phyloP scores from a whole-genome alignment of 495 filamentous ascomycete species.

The Mycothermus thermophilus region DNA sequence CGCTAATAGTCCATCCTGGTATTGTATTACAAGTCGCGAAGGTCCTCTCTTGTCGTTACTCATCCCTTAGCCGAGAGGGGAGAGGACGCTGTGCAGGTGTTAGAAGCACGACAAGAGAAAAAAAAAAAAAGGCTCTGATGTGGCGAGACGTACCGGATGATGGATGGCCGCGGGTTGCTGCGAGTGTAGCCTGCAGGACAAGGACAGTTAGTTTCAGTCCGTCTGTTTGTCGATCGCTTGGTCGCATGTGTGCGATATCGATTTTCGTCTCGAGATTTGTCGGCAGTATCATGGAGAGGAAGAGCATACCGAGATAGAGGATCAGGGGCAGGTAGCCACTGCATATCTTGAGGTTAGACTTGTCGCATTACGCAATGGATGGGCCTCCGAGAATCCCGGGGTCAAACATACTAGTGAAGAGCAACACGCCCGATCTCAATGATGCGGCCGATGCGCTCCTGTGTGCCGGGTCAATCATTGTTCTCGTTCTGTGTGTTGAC shows the following conservation, averaged over 20 bases:
- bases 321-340: slow-evolving; percentile 96
- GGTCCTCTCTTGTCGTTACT: neutral
- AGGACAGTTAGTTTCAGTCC: too few relatives aligned
- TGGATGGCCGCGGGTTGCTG: slow-evolving; percentile 79
- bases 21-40: slow-evolving; percentile 7
- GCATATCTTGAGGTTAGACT: neutral
- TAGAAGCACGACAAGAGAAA: too few relatives aligned
- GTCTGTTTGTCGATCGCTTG: too few relatives aligned
- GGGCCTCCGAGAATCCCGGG: slow-evolving; percentile 6
- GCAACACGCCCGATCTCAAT: slow-evolving; percentile 88
- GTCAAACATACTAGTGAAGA: slow-evolving; percentile 74
- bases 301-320: slow-evolving; percentile 75
- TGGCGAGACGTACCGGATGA: slow-evolving; percentile 75
- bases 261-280: too few relatives aligned
- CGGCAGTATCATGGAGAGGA: too few relatives aligned
- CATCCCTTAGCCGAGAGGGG: slow-evolving; percentile 45
- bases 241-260: too few relatives aligned
- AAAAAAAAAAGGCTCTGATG: too few relatives aligned
- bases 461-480: slow-evolving; percentile 4
- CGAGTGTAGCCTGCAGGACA: slow-evolving; percentile 91
- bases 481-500: neutral
- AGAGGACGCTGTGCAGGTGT: slow-evolving; percentile 65
- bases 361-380: neutral
- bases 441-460: slow-evolving; percentile 94
- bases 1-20: slow-evolving; percentile 1